Percentiles rank a stretch among this genome's conserved stretches.
Conservation (phyloP, 306 rosid species). For the Medicago arabica region DNA sequence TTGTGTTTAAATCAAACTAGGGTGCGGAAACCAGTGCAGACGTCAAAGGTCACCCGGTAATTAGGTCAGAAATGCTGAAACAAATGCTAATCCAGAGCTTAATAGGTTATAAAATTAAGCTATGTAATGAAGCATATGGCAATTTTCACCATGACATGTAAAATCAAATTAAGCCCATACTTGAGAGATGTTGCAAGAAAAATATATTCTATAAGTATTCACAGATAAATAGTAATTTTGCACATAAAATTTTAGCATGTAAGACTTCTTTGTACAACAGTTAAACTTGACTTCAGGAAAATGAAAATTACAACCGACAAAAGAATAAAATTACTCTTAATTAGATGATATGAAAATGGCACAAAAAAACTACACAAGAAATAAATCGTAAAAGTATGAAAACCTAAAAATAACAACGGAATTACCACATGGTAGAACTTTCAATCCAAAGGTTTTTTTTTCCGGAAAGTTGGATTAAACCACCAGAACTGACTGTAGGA, state of each 20-base stretch:
- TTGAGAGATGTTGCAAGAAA: constrained; percentile 1
- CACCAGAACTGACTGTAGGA: constrained; percentile 22
- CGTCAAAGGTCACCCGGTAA: background rate
- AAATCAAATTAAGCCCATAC: constrained; percentile 6
- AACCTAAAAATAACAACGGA: constrained; percentile 35
- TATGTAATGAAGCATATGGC: background rate
- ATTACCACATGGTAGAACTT: constrained; percentile 30
- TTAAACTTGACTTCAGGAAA: constrained; percentile 26
- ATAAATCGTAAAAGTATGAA: constrained; percentile 25
- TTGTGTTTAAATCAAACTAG: background rate
- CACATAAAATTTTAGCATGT: constrained; percentile 10
- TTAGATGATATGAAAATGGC: constrained; percentile 22
- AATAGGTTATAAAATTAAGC: background rate
- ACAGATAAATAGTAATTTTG: constrained; percentile 20
- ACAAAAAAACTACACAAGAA: constrained; percentile 22
- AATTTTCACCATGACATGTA: background rate
- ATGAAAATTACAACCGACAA: constrained; percentile 36
- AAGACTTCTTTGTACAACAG: constrained; percentile 36
- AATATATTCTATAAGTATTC: constrained; percentile 18
- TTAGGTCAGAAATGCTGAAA: background rate
- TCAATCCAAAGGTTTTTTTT: constrained; percentile 13
- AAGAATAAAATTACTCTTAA: constrained; percentile 14
- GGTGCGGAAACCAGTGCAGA: background rate
- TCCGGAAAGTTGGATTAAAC: constrained; percentile 9
- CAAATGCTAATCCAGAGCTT: constrained; percentile 3